Evolutionary conservation across 108 stramenopile species (phyloP).

Genomic region (Mediolabrus comicus): DNA sequence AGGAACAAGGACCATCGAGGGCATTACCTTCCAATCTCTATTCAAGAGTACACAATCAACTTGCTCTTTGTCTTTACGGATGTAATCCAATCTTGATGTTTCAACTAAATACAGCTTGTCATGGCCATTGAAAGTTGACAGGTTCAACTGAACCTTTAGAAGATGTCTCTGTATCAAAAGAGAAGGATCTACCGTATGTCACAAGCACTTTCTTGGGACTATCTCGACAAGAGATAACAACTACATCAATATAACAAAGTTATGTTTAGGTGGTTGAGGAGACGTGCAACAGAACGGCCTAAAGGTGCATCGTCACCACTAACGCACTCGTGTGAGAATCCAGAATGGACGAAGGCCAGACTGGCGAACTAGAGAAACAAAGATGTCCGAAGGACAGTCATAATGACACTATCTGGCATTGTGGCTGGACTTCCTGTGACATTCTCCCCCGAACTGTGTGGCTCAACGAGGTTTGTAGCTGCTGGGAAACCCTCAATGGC

Average conservation of each 20-base stretch:
- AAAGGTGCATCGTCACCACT: no score
- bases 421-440: background rate
- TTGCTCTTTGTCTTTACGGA: background rate
- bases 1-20: background rate
- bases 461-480: conserved; percentile 62
- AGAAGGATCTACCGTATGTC: no score
- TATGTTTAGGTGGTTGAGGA: no score
- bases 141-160: conserved; percentile 1
- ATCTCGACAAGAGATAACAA: no score
- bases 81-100: background rate
- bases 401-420: background rate
- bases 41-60: background rate
- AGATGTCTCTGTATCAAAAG: no score
- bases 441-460: background rate
- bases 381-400: no score
- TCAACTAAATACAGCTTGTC: background rate
- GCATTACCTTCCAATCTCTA: background rate
- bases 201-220: no score
- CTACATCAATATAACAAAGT: no score
- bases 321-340: no score
- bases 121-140: background rate
- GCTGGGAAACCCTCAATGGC: conserved; percentile 48
- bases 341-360: no score
- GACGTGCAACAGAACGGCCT: no score
- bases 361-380: no score